Evolutionary conservation across 2,329 filamentous ascomycete species (phyloP), one percentile per base, ranked within the genome.

Genomic region (Mycosphaerella sp.): DNA sequence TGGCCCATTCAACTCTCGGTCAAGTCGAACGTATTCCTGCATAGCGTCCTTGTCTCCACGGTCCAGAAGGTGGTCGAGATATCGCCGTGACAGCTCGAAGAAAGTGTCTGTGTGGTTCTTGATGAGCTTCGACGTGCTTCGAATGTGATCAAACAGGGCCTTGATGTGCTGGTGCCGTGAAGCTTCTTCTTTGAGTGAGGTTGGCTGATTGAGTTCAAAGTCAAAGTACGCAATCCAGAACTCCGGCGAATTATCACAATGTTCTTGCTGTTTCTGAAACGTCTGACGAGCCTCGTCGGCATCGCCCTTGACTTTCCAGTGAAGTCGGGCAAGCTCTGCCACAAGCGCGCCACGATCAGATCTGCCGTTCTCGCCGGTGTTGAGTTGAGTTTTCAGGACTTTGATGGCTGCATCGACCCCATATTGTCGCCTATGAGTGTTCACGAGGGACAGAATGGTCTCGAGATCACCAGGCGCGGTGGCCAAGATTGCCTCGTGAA

Each of bases 201-300:
- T 85, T 9, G 88, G 86, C 69, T 95, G 91, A 53, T 87, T 83
- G 46, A 95, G 77, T 74, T 98, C 93, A 66, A 98, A 95, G 55
- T 86, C 77, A 51, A 97, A 80, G 77, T 90, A 97, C 66, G 82
- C 87, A 62, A 84, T 78, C 92, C 93, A 98, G 76, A 97, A 97
- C 42, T 87, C 78, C 34, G 84, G 81, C 70, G 90, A 95, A 67
- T 93, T 88, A 2, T 85, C 78, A 68, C 95, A 95, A 78, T 84
- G 89, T 67, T 90, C 84, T 53, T 87, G 79, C 63, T 95, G 92
- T 71, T 85, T 86, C 58, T 83, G 75, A 74, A 92, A 97, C 0
- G 95, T 82, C 50, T 86, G 81, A 29, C 93, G 86, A 39, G 91
- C 91, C 64, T 92, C 89, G 8, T 89, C 85, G 0, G 83, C 77